Evolutionary conservation across 805 yeast genomes (phyloP), one percentile per base, ranked within the genome.

Genomic region (Yamadazyma endophytica): DNA sequence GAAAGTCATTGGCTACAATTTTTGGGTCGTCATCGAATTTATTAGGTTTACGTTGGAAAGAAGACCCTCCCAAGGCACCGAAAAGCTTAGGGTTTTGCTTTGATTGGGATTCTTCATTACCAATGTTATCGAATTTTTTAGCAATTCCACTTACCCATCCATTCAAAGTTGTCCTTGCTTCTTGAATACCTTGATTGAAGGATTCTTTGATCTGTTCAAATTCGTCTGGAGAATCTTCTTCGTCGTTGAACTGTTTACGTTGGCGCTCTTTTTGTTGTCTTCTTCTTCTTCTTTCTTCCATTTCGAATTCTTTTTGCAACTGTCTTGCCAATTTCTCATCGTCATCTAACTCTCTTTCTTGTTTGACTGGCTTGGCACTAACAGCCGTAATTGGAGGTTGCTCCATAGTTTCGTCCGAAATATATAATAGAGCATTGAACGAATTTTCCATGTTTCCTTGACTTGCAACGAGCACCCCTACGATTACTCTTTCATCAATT

Each of bases 251-350:
- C 15, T 30, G 31, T 24, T 32, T 28, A 2, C 28, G 17, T 33
- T 39, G 35, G 28, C 29, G 36, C 25, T 42, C 39, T 29, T 37
- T 42, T 17, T 33, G 47, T 13, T 41, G 41, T 24, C 54, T 47
- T 43, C 64, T 50, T 40, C 66, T 54, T 35, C 56, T 47, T 24
- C 58, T 51, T 38, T 62, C 70, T 35, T 65, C 70, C 29, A 46
- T 36, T 42, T 64, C 71, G 39, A 69, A 82, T 47, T 82, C 76
- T 46, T 77, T 74, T 38, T 90, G 95, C 49, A 90, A 66, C 47
- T 73, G 68, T 40, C 92, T 75, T 1, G 97, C 97, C 44, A 88
- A 66, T 13, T 74, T 62, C 56, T 87, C 97, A 56, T 92, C 97
- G 38, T 78, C 80, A 35, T 39, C 35, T 13, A 43, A 35, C 5